A percentile compares a stretch with the other conserved stretches of the same genome.
phyloP scores from a whole-genome alignment of 1,139 yeast genomes.

The Blastobotrys indianensis region DNA sequence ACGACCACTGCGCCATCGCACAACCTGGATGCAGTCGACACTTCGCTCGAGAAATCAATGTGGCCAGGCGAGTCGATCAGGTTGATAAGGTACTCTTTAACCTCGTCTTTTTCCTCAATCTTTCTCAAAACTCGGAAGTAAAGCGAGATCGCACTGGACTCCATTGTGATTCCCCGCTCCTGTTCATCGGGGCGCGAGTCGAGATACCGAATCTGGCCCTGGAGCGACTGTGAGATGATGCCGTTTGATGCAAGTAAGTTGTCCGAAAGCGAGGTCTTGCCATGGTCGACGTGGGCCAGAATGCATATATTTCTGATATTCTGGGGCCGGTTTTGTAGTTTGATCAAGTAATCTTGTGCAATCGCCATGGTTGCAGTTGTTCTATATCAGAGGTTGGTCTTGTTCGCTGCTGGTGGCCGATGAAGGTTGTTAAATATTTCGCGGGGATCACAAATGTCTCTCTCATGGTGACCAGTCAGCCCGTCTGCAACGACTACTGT shows the following conservation, averaged over 20 bases:
- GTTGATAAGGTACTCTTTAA: conserved; percentile 78
- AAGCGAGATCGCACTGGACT: conserved; percentile 83
- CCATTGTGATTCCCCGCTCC: conserved; percentile 95
- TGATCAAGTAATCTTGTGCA: conserved; percentile 56
- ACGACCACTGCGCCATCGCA: conserved; percentile 96
- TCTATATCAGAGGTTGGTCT: too few relatives aligned
- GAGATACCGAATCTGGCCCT: conserved; percentile 88
- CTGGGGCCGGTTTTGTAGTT: conserved; percentile 63
- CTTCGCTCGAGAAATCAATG: conserved; percentile 94
- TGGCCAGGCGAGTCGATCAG: conserved; percentile 98
- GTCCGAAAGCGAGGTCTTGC: conserved; percentile 92
- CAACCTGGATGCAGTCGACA: conserved; percentile 86
- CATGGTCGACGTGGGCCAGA: conserved; percentile 97
- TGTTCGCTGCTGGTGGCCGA: too few relatives aligned
- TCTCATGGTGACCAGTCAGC: too few relatives aligned
- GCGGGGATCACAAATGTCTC: too few relatives aligned
- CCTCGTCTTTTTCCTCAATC: conserved; percentile 36
- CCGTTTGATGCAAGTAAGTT: conserved; percentile 92
- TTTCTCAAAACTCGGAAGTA: conserved; percentile 47
- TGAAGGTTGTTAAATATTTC: too few relatives aligned
- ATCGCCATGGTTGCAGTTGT: conserved; percentile 27
- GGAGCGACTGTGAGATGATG: conserved; percentile 87
- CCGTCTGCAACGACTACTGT: too few relatives aligned
- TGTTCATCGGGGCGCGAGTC: conserved; percentile 97
- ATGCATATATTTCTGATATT: conserved; percentile 86